Evolutionary conservation across 2,329 filamentous ascomycete species (phyloP), one percentile per base, ranked within the genome.

Genomic region (Fusarium pseudocircinatum): DNA sequence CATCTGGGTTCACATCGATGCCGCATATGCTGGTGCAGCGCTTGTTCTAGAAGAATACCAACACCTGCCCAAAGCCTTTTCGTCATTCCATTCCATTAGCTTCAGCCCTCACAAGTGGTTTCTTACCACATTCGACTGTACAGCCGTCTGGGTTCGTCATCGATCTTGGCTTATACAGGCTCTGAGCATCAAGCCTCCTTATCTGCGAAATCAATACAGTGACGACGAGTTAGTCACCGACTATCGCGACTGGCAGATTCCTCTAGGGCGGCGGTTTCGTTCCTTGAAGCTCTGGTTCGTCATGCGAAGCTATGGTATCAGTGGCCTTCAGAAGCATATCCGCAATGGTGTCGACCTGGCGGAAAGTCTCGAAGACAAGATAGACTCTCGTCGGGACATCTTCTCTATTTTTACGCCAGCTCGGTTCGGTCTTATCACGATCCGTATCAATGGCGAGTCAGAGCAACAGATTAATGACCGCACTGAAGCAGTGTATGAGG

Each of bases 51-150:
- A 94, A 6, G 94, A 97, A 81, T 93, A 93, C 82, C 93, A 94
- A 63, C 87, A 92, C 74, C 87, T 94, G 56, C 86, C 91, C 3
- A 79, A 85, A 28, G 84, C 89, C 14, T 87, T 96, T 57, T 84
- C 86, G 4, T 83, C 86, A 28, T 95, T 97, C 80, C 93, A 97
- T 85, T 95, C 92, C 73, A 97, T 97, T 87, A 92, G 97, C 83
- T 90, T 96, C 85, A 98, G 98, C 85, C 93, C 97, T 89, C 95
- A 98, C 87, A 98, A 98, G 85, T 98, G 96, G 96, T 87, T 98
- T 53, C 90, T 98, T 24, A 95, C 94, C 64, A 97, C 97, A 83
- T 98, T 98, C 78, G 96, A 98, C 81, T 89, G 87, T 77, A 94
- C 93, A 61, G 93, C 93, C 74, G 87, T 97, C 50, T 98, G 90